Percentiles rank a stretch among this genome's conserved stretches.
phyloP scores from a whole-genome alignment of 495 filamentous ascomycete genomes.

The Bacidia gigantensis region DNA sequence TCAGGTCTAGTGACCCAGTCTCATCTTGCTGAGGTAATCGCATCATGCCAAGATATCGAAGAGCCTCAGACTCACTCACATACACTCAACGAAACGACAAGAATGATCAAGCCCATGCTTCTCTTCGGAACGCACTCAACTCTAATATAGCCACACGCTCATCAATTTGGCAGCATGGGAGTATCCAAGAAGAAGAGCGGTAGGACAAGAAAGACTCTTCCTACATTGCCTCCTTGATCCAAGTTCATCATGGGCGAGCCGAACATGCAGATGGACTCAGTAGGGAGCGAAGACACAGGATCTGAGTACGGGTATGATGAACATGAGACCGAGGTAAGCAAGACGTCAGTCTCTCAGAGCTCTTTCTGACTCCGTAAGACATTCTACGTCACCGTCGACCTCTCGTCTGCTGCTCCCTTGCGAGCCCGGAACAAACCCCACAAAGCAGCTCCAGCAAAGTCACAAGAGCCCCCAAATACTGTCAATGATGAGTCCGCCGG shows the following conservation, averaged over 20 bases:
- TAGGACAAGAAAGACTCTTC: neutral
- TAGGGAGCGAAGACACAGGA: constrained; percentile 19
- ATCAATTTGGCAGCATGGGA: neutral
- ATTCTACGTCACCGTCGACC: constrained; percentile 42
- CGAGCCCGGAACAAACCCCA: neutral
- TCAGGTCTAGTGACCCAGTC: too few species aligned
- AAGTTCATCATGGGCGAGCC: neutral
- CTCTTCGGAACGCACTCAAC: neutral
- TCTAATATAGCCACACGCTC: neutral
- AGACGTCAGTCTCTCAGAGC: neutral
- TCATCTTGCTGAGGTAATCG: too few species aligned
- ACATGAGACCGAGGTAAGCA: constrained; percentile 39
- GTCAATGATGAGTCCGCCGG: neutral
- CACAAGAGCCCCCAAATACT: constrained; percentile 2
- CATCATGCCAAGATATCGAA: too few species aligned
- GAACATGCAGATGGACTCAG: neutral
- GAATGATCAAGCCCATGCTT: too few species aligned
- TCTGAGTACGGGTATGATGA: constrained; percentile 50
- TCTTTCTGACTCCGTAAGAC: constrained; percentile 22
- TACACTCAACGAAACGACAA: too few species aligned
- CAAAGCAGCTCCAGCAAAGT: constrained; percentile 2
- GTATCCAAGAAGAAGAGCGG: neutral
- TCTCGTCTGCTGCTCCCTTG: constrained; percentile 27
- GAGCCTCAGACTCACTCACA: too few species aligned
- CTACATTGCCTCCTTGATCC: neutral